phyloP scores from a whole-genome alignment of 257 asterid species.

The Solanum tarijense region DNA sequence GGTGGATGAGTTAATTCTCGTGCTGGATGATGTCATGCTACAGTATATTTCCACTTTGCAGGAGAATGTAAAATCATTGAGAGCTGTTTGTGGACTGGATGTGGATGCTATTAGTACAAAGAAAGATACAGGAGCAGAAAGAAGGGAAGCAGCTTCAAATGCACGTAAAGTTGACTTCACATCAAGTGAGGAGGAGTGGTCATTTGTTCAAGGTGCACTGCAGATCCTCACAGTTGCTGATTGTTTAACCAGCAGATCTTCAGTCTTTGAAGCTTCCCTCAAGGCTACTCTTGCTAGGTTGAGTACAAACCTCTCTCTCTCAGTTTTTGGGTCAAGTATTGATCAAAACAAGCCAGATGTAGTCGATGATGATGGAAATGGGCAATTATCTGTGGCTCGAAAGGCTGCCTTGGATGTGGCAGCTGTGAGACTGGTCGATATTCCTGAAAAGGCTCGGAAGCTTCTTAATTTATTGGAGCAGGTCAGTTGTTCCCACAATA shows the following conservation, averaged over 20 bases:
- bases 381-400: constrained; percentile 63
- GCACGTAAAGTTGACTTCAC: constrained; percentile 58
- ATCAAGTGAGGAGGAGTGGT: constrained; percentile 95
- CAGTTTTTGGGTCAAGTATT: constrained; percentile 50
- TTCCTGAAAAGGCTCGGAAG: constrained; percentile 87
- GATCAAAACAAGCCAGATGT: constrained; percentile 50
- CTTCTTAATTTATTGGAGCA: constrained; percentile 84
- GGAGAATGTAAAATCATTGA: constrained; percentile 75
- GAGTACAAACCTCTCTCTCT: constrained; percentile 69
- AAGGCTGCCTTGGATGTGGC: constrained; percentile 89
- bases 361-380: constrained; percentile 48
- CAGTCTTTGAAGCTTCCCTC: constrained; percentile 95
- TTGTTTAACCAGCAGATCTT: constrained; percentile 75
- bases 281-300: constrained; percentile 90
- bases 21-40: constrained; percentile 73
- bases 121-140: constrained; percentile 72
- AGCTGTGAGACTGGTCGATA: constrained; percentile 70
- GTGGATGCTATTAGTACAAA: constrained; percentile 39
- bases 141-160: constrained; percentile 55
- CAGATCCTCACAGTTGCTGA: constrained; percentile 95
- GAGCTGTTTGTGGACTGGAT: constrained; percentile 88
- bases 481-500: constrained; percentile 28
- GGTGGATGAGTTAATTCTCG: constrained; percentile 83
- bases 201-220: constrained; percentile 93
- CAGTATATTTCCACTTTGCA: constrained; percentile 85